Base-by-base conservation (phyloP, 192 early-diverging fungal species). In the Coemansia sp. region DNA sequence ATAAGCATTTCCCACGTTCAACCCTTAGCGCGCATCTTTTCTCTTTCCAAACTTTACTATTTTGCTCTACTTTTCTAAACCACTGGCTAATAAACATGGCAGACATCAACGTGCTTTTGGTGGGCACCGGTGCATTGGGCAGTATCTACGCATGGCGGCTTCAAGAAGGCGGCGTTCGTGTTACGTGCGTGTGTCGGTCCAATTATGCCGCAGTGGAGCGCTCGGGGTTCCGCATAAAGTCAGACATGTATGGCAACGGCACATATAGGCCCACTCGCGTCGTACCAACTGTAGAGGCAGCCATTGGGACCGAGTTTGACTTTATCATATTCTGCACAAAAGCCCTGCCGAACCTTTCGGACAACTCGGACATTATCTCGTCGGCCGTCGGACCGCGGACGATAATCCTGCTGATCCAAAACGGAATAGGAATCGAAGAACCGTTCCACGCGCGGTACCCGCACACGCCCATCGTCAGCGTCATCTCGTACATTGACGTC, bases 41-140 rank as follows among this genome's bases (percentile, higher is more conserved):
- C 45, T 47, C 45, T n/a, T n/a, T 50, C 22, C 17, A 17, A n/a
- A 16, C 53, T 7, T 27, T 55, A 2, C n/a, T 21, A 2, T 54
- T 37, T 27, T 22, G 29, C 23, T 53, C 5, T 50, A 14, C 23
- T 26, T 59, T 21, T 52, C 37, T 55, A 17, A 7, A 57, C 23
- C 21, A 21, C 21, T 2, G 16, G 1, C 19, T 37, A 38, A 58
- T 19, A 19, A 51, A 23, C 8, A 57, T 49, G 38, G 14, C 51
- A 53, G 41, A 43, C n/a, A 64, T 61, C 11, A 37, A 67, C 10
- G 71, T 70, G 17, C 76, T 79, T 52, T 37, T 79, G 17, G 84
- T 91, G n/a, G 89, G 89, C 49, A 84, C 85, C n/a, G 89, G 89
- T 14, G 89, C 89, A 14, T 72, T 91, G 22, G 89, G 88, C 25